Conservation (phyloP, 257 asterid genomes). For the Salvia miltiorrhiza region DNA sequence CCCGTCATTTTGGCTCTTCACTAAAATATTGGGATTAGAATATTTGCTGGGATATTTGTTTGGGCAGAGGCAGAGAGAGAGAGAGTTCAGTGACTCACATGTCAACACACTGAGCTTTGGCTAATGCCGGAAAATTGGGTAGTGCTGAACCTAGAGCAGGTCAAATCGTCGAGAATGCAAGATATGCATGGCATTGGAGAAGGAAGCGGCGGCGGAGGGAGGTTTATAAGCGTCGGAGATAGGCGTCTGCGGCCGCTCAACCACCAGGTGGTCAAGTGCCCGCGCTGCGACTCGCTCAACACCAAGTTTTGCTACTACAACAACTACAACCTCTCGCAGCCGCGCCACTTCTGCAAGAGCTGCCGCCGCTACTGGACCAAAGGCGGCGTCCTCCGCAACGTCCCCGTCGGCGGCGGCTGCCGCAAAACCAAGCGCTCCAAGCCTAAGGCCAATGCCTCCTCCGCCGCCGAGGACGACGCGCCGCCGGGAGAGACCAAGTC, state of each 20-base stretch:
- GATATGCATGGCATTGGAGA: conserved; percentile 50
- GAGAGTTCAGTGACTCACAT: conserved; percentile 10
- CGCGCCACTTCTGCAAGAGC: conserved; percentile 86
- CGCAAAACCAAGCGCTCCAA: conserved; percentile 76
- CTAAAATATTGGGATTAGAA: conserved; percentile 21
- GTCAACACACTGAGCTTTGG: conserved; percentile 1
- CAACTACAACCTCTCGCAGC: conserved; percentile 89
- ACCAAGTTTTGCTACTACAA: conserved; percentile 89
- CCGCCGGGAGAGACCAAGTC: conserved; percentile 30
- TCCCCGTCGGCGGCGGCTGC: conserved; percentile 94
- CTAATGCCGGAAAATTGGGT: conserved; percentile 17
- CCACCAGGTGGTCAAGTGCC: conserved; percentile 69
- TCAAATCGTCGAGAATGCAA: conserved; percentile 44
- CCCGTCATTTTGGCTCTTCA: conserved; percentile 21
- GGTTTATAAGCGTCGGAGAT: conserved; percentile 44
- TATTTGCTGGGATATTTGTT: conserved; percentile 50
- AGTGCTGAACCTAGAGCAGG: background rate
- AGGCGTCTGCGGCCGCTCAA: conserved; percentile 55
- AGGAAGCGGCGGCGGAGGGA: conserved; percentile 27
- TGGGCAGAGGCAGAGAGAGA: conserved; percentile 30
- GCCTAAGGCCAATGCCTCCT: conserved; percentile 21
- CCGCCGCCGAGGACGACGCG: conserved; percentile 8
- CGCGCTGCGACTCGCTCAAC: conserved; percentile 84
- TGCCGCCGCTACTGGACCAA: conserved; percentile 95
- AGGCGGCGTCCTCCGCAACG: conserved; percentile 94